A percentile compares a stretch with the other conserved stretches of the same genome.
These are phyloP conservation scores for Coemansia erecta DNA, from an alignment of 192 early-diverging fungal species.

Conservation along the genomic window DNA sequence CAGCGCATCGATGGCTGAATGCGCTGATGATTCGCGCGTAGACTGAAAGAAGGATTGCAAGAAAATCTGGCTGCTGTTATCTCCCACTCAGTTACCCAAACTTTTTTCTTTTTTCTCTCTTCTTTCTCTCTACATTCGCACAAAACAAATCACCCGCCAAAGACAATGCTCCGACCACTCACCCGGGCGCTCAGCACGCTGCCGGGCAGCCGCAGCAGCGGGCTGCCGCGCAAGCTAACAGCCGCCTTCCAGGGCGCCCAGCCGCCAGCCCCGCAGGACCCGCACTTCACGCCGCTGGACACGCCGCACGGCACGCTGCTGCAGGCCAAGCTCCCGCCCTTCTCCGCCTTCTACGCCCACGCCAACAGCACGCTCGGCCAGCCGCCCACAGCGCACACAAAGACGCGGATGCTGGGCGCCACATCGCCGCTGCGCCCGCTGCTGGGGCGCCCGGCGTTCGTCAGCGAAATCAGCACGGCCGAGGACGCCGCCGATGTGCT, in stretches of 20 bases:
- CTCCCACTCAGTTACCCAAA: too few relatives aligned
- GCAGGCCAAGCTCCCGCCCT: slow-evolving; percentile 34
- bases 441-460: slow-evolving; percentile 32
- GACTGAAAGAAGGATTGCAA: too few relatives aligned
- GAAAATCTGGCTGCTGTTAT: not conserved
- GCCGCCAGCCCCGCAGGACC: slow-evolving; percentile 32
- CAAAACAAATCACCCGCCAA: not conserved
- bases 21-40: too few relatives aligned
- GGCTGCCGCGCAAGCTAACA: slow-evolving; percentile 7
- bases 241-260: slow-evolving; percentile 17
- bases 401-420: slow-evolving; percentile 16
- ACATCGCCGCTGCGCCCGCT: slow-evolving; percentile 24
- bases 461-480: slow-evolving; percentile 54
- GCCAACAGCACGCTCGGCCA: slow-evolving; percentile 36
- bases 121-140: not conserved
- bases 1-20: too few relatives aligned
- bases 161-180: not conserved
- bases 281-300: slow-evolving; percentile 30
- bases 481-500: slow-evolving; percentile 61
- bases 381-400: slow-evolving; percentile 14
- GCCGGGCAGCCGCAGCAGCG: slow-evolving; percentile 12
- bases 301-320: slow-evolving; percentile 24
- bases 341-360: slow-evolving; percentile 34
- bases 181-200: too few relatives aligned
- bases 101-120: slow-evolving; percentile 1